Conservation (phyloP, 139 green algal genomes). For the Trebouxia sp. region DNA sequence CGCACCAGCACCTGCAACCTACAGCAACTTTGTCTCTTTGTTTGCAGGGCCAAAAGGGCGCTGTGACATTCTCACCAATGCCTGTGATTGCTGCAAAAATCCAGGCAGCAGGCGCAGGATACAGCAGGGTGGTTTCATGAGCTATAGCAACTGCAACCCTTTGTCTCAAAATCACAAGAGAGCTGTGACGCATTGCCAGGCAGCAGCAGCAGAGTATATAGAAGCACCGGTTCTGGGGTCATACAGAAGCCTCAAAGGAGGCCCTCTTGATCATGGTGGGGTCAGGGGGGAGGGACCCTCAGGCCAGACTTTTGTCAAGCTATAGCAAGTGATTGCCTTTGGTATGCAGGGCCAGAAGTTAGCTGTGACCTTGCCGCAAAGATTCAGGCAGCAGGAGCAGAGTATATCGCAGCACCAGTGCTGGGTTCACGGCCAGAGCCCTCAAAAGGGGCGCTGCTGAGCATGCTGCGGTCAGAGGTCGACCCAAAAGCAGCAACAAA, state of each 20-base stretch:
- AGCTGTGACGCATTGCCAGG: slow-evolving; percentile 10
- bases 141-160: too few relatives aligned
- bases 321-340: too few relatives aligned
- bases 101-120: slow-evolving; percentile 20
- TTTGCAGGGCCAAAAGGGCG: too few relatives aligned
- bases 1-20: too few relatives aligned
- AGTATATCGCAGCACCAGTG: slow-evolving; percentile 44
- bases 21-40: too few relatives aligned
- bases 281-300: too few relatives aligned
- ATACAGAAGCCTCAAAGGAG: slow-evolving; percentile 36
- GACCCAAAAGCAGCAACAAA: too few relatives aligned
- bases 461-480: slow-evolving; percentile 37
- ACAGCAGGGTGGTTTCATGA: too few relatives aligned
- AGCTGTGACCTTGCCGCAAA: slow-evolving; percentile 11
- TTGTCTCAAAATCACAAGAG: not conserved
- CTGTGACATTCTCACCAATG: too few relatives aligned
- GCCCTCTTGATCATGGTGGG: slow-evolving; percentile 48
- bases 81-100: slow-evolving; percentile 2
- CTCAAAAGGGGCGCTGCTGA: slow-evolving; percentile 36
- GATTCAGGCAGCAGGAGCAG: slow-evolving; percentile 21
- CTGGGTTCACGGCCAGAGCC: slow-evolving; percentile 41
- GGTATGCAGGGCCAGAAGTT: slow-evolving; percentile 26
- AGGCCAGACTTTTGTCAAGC: too few relatives aligned
- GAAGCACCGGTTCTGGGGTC: slow-evolving; percentile 44
- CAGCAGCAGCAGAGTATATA: slow-evolving; percentile 35